Percentiles rank a stretch among this genome's conserved stretches.
Conservation (phyloP, 2,329 filamentous ascomycete species). For the Fusarium dlaminii region DNA sequence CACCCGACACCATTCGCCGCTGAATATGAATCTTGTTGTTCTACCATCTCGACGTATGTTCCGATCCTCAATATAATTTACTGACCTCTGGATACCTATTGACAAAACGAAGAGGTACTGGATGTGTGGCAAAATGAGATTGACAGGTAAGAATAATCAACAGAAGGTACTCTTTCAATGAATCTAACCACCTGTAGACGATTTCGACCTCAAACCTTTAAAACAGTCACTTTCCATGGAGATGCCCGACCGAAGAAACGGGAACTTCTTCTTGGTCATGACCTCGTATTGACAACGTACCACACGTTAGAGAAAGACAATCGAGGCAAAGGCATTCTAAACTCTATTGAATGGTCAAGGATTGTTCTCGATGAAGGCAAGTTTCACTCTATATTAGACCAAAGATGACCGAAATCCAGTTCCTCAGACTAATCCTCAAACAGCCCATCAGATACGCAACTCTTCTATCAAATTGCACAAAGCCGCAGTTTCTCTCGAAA, state of each 20-base stretch:
- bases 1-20: fast-evolving
- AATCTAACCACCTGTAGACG: background rate
- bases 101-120: background rate
- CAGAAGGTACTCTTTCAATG: no score
- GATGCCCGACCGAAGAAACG: fast-evolving
- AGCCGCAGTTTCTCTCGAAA: fast-evolving
- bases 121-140: conserved; percentile 12
- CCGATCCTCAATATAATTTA: no score
- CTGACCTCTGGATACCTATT: no score
- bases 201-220: background rate
- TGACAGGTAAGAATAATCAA: no score
- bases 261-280: background rate
- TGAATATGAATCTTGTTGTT: background rate
- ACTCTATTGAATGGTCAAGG: background rate
- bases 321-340: fast-evolving
- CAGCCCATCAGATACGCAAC: conserved; percentile 8
- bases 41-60: background rate
- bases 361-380: background rate
- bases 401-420: no score
- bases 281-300: background rate
- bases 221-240: background rate
- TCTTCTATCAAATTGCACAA: fast-evolving
- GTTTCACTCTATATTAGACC: no score
- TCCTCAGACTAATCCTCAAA: fast-evolving
- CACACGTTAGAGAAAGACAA: background rate